Evolutionary conservation across 306 rosid species (phyloP).

Genomic region (Betula pendula): DNA sequence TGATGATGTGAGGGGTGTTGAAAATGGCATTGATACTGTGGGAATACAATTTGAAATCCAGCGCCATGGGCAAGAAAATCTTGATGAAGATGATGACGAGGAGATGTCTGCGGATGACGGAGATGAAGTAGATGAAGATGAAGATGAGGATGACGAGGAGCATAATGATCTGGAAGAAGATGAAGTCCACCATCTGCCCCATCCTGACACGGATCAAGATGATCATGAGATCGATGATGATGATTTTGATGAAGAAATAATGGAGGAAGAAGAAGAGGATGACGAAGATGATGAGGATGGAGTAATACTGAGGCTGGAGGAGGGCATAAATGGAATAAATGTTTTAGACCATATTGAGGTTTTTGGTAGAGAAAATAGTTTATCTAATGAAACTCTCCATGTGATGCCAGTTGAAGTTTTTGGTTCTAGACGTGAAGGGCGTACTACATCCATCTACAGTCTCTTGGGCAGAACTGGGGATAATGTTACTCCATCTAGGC

Average conservation of each 20-base stretch:
- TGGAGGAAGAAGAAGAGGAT: slow-evolving; percentile 97
- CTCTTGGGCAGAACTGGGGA: slow-evolving; percentile 92
- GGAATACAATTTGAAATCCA: slow-evolving; percentile 74
- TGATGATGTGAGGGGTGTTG: slow-evolving; percentile 68
- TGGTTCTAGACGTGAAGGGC: slow-evolving; percentile 94
- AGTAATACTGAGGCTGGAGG: slow-evolving; percentile 89
- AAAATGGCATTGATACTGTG: slow-evolving; percentile 63
- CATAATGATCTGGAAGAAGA: slow-evolving; percentile 88
- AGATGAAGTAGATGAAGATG: slow-evolving; percentile 88
- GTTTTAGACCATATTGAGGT: slow-evolving; percentile 95
- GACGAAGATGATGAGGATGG: slow-evolving; percentile 96
- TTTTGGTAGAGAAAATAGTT: slow-evolving; percentile 81
- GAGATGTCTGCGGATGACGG: slow-evolving; percentile 97
- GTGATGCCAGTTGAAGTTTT: slow-evolving; percentile 97
- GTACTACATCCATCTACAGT: slow-evolving; percentile 93
- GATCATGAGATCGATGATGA: slow-evolving; percentile 95
- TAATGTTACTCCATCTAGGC: slow-evolving; percentile 69
- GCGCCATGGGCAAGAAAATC: slow-evolving; percentile 73
- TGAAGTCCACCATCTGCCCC: slow-evolving; percentile 85
- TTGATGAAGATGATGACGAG: slow-evolving; percentile 80
- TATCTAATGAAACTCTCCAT: slow-evolving; percentile 83
- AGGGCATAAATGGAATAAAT: slow-evolving; percentile 96
- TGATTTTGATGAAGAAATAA: slow-evolving; percentile 86
- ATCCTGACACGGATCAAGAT: slow-evolving; percentile 90
- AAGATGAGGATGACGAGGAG: slow-evolving; percentile 86